Base-by-base conservation (phyloP, 306 rosid species). In the Purshia tridentata region DNA sequence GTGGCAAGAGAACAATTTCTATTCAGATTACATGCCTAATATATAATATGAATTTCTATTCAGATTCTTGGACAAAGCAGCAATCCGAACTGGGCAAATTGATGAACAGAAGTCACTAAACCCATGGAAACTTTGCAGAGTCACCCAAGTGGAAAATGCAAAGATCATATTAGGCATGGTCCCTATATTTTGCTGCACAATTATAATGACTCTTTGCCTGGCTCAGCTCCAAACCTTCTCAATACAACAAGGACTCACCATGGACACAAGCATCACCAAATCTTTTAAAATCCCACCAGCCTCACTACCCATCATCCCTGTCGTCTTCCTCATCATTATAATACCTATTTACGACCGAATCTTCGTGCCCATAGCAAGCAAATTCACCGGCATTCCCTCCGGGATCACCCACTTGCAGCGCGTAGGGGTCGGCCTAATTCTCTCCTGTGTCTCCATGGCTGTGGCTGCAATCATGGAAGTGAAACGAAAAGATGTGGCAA, bases 171-270 rank as follows among this genome's bases (percentile, higher is more conserved):
- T 82, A 1, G 83, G 95, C 64, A 81, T 94, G 96, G 19, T 84
- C 61, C 98, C 98, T 22, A 76, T 94, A 50, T 94, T 94, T 75
- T 73, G 88, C 41, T 94, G 97, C 86, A 91, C 98, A 77, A 85
- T 91, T 19, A 77, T 89, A 71, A 91, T 91, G 97, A 94, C 96
- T n/a, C 96, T 94, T 46, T 94, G 98, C 77, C 80, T 91, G 20
- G 98, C 98, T 47, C 98, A 94, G 55, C 95, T 94, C 11, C 98
- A 89, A 83, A 94, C 98, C 23, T 91, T 94, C 82, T 94, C 97
- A 63, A 86, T 94, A 87, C 81, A 78, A 66, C 98, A 94, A 81
- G 91, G 90, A 52, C 64, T 70, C 49, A 84, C 96, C 35, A 94
- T 89, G 98, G 91, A 94, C 89, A 85, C 79, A 8, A 87, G 75